Percentiles rank a stretch among this genome's conserved stretches.
phyloP scores from a whole-genome alignment of 768 basidiomycete species.

The Gymnopilus junonius region DNA sequence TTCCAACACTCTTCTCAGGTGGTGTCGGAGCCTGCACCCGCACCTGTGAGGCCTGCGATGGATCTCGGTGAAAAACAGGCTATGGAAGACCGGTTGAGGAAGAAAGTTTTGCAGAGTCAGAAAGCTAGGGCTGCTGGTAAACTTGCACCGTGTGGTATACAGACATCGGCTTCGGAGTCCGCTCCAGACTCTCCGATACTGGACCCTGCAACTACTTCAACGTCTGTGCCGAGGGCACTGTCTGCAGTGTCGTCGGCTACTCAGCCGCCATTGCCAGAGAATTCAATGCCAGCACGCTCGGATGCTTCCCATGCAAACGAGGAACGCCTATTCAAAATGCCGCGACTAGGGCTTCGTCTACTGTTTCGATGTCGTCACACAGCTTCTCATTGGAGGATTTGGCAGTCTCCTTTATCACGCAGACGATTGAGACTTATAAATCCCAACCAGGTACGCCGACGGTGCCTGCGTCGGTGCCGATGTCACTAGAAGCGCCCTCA shows the following conservation, averaged over 20 bases:
- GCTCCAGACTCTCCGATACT: not conserved
- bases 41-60: constrained; percentile 12
- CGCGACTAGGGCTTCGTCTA: constrained; percentile 1
- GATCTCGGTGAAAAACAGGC: constrained; percentile 33
- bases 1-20: not conserved
- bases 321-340: not conserved
- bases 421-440: constrained; percentile 53
- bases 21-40: not conserved
- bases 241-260: not conserved
- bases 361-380: constrained; percentile 15
- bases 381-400: constrained; percentile 53
- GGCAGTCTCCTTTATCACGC: constrained; percentile 60
- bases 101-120: constrained; percentile 44
- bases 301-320: not conserved
- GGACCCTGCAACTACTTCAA: not conserved
- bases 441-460: constrained; percentile 19
- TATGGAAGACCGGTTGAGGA: constrained; percentile 47
- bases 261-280: not conserved
- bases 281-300: not conserved
- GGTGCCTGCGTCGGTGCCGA: not conserved
- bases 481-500: not conserved
- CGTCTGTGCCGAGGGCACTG: not conserved
- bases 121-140: not conserved
- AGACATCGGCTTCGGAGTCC: not conserved
- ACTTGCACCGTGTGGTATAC: not conserved